phyloP scores from a whole-genome alignment of 495 filamentous ascomycete genomes.

The Trichoderma erinaceum region DNA sequence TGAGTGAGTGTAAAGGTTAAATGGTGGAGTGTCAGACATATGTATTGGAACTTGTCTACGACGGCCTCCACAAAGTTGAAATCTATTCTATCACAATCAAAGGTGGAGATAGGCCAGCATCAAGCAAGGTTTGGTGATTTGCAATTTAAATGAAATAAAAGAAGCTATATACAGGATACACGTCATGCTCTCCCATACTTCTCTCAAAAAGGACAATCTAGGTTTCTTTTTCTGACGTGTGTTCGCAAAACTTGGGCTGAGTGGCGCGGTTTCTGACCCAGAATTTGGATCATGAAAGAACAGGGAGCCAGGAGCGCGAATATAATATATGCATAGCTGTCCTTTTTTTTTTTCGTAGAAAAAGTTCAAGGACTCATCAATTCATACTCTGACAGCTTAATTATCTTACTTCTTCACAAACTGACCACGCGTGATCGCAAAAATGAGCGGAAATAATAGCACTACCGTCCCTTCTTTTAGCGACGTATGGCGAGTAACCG shows the following conservation, averaged over 20 bases:
- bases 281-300: neutral
- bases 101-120: slow-evolving; percentile 22
- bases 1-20: too few species aligned
- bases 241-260: neutral
- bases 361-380: neutral
- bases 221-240: neutral
- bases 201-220: slow-evolving; percentile 20
- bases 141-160: slow-evolving; percentile 21
- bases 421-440: neutral
- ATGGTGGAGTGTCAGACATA: too few species aligned
- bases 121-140: slow-evolving; percentile 20
- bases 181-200: slow-evolving; percentile 18
- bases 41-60: neutral
- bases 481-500: neutral
- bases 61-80: slow-evolving; percentile 29
- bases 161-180: slow-evolving; percentile 23
- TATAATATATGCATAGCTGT: neutral
- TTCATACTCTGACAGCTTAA: neutral
- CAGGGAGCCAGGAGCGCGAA: neutral
- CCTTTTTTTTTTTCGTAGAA: neutral
- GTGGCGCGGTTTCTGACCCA: neutral
- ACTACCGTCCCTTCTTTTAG: neutral
- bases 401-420: neutral
- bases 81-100: slow-evolving; percentile 33
- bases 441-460: neutral